Evolutionary conservation across 192 early-diverging fungal genomes (phyloP).

Genomic region (Physocladia obscura): DNA sequence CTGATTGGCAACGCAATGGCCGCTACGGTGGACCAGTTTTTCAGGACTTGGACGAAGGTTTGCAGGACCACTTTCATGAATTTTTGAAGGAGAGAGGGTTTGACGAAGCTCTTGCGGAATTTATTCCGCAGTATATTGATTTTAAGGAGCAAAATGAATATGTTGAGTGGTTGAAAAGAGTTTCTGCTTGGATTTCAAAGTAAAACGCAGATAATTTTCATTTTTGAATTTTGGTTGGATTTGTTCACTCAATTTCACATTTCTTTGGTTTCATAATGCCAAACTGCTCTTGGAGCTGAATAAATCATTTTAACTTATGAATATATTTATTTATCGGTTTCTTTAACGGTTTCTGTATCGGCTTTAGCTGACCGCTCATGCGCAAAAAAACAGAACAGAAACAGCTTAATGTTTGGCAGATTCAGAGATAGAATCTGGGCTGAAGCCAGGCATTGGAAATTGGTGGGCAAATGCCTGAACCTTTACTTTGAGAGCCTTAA

Average conservation of each 20-base stretch:
- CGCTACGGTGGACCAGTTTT: slow-evolving; percentile 90
- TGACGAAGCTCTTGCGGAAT: slow-evolving; percentile 75
- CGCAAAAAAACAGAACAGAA: no score
- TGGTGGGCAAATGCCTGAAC: slow-evolving; percentile 88
- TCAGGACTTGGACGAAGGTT: slow-evolving; percentile 80
- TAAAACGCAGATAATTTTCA: no score
- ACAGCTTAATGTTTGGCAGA: slow-evolving; percentile 6
- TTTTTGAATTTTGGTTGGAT: no score
- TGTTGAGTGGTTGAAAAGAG: slow-evolving; percentile 76
- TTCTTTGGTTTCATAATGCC: no score
- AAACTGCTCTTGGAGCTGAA: no score
- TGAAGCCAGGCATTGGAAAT: slow-evolving; percentile 98
- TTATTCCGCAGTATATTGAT: slow-evolving; percentile 86
- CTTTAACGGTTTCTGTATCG: no score
- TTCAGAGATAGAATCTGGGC: slow-evolving; percentile 50
- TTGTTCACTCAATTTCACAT: no score
- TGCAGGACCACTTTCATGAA: slow-evolving; percentile 54
- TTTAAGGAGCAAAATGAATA: slow-evolving; percentile 97
- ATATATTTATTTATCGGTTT: no score
- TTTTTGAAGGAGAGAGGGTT: slow-evolving; percentile 83
- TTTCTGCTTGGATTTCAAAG: slow-evolving; percentile 74
- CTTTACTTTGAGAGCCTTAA: slow-evolving; percentile 79
- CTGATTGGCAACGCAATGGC: slow-evolving; percentile 85
- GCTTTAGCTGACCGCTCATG: no score
- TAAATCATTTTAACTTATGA: no score